Evolutionary conservation across 768 basidiomycete species (phyloP).

Genomic region (Coprinopsis marcescibilis): DNA sequence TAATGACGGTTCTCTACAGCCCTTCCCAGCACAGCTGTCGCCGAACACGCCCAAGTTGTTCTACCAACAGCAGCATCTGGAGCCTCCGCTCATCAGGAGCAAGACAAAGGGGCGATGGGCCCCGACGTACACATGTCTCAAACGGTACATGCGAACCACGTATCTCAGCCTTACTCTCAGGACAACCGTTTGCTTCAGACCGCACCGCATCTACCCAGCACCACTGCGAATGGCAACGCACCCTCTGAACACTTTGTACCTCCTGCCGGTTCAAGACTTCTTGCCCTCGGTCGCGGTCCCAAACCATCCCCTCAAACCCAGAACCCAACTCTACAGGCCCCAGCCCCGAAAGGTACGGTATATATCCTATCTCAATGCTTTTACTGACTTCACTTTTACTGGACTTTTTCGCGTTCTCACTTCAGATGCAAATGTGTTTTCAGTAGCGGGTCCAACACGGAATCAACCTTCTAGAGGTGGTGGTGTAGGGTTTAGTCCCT

Average conservation of each 20-base stretch:
- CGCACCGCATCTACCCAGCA: slow-evolving; percentile 4
- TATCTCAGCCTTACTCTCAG: no score
- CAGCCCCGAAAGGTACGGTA: background rate
- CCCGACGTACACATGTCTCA: no score
- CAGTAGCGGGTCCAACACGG: background rate
- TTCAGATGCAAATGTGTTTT: background rate
- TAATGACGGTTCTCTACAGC: no score
- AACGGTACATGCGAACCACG: no score
- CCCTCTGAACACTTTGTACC: slow-evolving; percentile 28
- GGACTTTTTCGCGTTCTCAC: background rate
- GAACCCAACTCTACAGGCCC: background rate
- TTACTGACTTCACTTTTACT: background rate
- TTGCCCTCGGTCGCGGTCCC: slow-evolving; percentile 37
- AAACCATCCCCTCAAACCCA: slow-evolving; percentile 22
- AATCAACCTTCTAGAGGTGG: background rate
- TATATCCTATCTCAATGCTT: background rate
- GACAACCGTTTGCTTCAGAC: no score
- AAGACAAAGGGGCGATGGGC: no score
- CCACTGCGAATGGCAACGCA: slow-evolving; percentile 12
- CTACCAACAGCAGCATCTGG: no score
- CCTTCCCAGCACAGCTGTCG: no score
- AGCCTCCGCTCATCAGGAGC: no score
- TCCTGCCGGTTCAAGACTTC: slow-evolving; percentile 44
- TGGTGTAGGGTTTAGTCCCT: slow-evolving; percentile 48
- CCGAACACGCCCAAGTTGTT: no score